A percentile compares a stretch with the other conserved stretches of the same genome.
Conservation (phyloP, 2,329 filamentous ascomycete species). For the Mycosphaerelloides madeirae region DNA sequence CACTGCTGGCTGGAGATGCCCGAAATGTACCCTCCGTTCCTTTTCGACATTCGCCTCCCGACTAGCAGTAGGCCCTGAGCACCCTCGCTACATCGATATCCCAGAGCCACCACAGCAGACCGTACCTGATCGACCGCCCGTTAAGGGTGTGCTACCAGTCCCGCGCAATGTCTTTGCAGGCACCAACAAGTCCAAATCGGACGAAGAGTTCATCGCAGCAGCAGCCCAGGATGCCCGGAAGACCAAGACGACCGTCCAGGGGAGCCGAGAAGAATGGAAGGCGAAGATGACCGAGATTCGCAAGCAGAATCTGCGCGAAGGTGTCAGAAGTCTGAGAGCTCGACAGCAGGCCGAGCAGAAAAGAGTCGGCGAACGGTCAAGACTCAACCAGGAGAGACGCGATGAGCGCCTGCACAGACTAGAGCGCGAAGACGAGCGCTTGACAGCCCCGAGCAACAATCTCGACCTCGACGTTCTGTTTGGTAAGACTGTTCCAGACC, state of each 20-base stretch:
- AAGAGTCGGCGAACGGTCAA: constrained; percentile 39
- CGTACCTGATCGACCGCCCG: constrained; percentile 41
- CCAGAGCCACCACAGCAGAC: constrained; percentile 70
- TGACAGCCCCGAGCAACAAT: constrained; percentile 64
- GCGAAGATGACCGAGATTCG: constrained; percentile 66
- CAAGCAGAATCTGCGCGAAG: constrained; percentile 65
- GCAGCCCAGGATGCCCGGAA: constrained; percentile 17
- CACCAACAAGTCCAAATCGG: constrained; percentile 47
- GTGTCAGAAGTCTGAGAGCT: constrained; percentile 63
- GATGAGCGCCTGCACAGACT: constrained; percentile 56
- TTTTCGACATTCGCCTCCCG: constrained; percentile 45
- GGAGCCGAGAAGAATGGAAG: constrained; percentile 60
- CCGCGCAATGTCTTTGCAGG: constrained; percentile 72
- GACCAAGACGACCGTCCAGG: constrained; percentile 30
- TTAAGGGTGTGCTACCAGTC: constrained; percentile 77
- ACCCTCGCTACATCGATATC: constrained; percentile 79
- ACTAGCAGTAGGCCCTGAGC: constrained; percentile 68
- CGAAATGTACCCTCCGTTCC: constrained; percentile 31
- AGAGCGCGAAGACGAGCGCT: constrained; percentile 68
- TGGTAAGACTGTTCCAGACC: constrained; percentile 51
- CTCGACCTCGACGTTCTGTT: constrained; percentile 30
- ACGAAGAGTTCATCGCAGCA: constrained; percentile 32
- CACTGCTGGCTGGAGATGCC: constrained; percentile 31
- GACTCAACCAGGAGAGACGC: constrained; percentile 47
- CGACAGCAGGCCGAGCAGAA: constrained; percentile 53